These are phyloP conservation scores for Lophiostoma macrostomum DNA, from an alignment of 495 filamentous ascomycete species.

Conservation along the genomic window DNA sequence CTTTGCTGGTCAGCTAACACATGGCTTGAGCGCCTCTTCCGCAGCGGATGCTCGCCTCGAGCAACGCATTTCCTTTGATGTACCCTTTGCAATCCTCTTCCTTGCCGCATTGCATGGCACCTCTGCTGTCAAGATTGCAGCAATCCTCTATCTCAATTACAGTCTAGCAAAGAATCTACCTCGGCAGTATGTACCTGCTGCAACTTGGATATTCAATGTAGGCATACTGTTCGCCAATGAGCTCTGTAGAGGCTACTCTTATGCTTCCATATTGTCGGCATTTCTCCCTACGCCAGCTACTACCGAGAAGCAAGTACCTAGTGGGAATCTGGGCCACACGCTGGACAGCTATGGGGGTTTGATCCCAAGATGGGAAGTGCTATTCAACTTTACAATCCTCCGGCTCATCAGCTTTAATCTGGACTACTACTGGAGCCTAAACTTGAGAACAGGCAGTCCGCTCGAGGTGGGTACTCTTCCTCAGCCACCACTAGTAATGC, in stretches of 20 bases:
- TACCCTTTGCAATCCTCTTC: slow-evolving; percentile 75
- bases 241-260: slow-evolving; percentile 71
- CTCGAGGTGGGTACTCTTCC: slow-evolving; percentile 68
- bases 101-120: slow-evolving; percentile 77
- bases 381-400: slow-evolving; percentile 95
- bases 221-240: slow-evolving; percentile 86
- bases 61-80: slow-evolving; percentile 82
- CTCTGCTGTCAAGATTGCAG: slow-evolving; percentile 75
- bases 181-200: slow-evolving; percentile 61
- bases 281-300: slow-evolving; percentile 45
- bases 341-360: slow-evolving; percentile 78
- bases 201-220: slow-evolving; percentile 95
- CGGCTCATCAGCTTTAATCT: slow-evolving; percentile 94
- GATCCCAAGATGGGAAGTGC: slow-evolving; percentile 83
- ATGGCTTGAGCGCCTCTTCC: slow-evolving; percentile 40
- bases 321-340: slow-evolving; percentile 57
- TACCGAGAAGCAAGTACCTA: slow-evolving; percentile 40
- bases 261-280: slow-evolving; percentile 56
- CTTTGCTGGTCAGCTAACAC: slow-evolving; percentile 25
- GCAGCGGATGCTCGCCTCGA: slow-evolving; percentile 65
- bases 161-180: slow-evolving; percentile 68
- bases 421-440: slow-evolving; percentile 90
- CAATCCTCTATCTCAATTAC: slow-evolving; percentile 80
- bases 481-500: slow-evolving; percentile 36
- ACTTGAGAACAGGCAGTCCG: slow-evolving; percentile 60